Conservation (phyloP, 2,329 filamentous ascomycete species). For the Verticillium dahliae region DNA sequence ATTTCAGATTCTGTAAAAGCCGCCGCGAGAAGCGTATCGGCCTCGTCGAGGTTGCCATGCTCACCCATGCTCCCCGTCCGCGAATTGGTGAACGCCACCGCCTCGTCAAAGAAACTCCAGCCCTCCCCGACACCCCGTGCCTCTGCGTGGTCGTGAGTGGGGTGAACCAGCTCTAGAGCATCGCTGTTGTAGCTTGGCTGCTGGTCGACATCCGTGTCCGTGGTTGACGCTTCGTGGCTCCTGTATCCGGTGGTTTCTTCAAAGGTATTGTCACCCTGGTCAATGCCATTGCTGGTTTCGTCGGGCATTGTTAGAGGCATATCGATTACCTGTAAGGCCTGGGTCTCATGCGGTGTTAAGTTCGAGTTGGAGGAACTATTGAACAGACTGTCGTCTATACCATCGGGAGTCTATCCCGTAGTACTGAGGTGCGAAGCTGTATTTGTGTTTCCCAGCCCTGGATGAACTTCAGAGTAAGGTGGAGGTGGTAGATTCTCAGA, state of each 20-base stretch:
- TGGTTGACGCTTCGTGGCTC: too few species aligned
- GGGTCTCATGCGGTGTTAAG: background rate
- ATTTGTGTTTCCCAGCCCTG: background rate
- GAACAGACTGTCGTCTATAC: background rate
- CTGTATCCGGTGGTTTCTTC: background rate
- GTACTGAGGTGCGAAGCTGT: background rate
- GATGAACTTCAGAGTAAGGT: background rate
- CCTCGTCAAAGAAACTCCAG: background rate
- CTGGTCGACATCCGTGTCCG: background rate
- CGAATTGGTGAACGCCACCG: background rate
- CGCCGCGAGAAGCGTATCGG: background rate
- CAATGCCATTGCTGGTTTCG: background rate
- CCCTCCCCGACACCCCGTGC: background rate
- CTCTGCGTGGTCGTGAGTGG: too few species aligned
- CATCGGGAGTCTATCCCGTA: background rate
- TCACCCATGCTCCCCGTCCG: background rate
- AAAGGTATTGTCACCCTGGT: background rate
- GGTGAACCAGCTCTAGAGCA: background rate
- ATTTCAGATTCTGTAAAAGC: background rate
- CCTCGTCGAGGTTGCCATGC: background rate
- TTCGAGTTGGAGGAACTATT: background rate
- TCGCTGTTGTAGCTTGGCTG: background rate
- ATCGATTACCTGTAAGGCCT: too few species aligned
- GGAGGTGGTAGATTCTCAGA: background rate
- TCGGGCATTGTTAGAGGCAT: background rate